Evolutionary conservation across 2,329 filamentous ascomycete genomes (phyloP), one percentile per base, ranked within the genome.

Genomic region (Pseudogymnoascus sp.): DNA sequence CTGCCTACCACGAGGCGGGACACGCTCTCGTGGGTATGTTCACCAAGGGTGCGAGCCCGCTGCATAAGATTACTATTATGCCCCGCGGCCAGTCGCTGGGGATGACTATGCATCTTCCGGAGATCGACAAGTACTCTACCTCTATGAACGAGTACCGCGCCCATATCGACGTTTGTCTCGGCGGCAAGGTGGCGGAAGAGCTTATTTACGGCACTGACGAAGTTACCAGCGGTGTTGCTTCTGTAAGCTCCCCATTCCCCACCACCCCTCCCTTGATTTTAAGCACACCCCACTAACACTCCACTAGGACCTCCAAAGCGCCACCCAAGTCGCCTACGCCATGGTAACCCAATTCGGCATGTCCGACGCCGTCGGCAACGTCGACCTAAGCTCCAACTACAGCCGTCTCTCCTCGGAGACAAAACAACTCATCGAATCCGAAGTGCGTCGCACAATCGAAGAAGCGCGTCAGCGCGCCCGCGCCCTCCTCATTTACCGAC

Each of bases 41-140:
- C 68, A 90, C 88, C 11, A 80, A 80, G 66, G 86, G 89, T 64
- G 85, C 84, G 38, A 87, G 83, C 66, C 89, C 89, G 33, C 82
- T 99, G 1, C 97, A 99, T 82, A 99, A 99, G 78, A 92, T 96
- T 59, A 99, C 94, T 0, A 95, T 99, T 69, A 88, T 99, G 70
- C 92, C 94, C 61, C 88, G 95, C 70, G 94, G 94, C 9, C 86
- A 87, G 70, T 85, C 90, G 23, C 82, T 97, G 6, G 94, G 94
- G 64, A 85, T 96, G 66, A 99, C 94, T 0, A 89, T 90, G 66
- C 89, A 88, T 74, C 81, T 99, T 23, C 92, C 92, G 0, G 89
- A 94, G 72, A 92, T 96, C 81, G 92, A 97, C 77, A 92, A 92
- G 75, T 92, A 96, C 71, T 94, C 91, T 11, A 86, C 86, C 75